Percentiles rank a stretch among this genome's conserved stretches.
Conservation (phyloP, 2,329 filamentous ascomycete species). For the Colletotrichum eremochloae region DNA sequence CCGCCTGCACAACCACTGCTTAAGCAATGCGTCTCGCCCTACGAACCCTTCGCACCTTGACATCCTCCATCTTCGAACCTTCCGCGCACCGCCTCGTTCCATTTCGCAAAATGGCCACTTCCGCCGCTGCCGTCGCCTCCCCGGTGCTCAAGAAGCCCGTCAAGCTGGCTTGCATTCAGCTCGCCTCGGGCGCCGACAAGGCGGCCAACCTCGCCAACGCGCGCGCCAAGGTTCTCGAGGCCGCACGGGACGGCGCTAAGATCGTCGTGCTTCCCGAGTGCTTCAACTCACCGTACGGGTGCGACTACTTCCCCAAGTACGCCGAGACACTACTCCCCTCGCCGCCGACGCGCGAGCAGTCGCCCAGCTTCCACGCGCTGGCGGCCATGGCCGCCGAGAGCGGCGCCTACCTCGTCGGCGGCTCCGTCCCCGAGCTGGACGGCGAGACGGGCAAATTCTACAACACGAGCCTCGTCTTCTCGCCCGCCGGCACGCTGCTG, state of each 20-base stretch:
- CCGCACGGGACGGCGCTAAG: constrained; percentile 80
- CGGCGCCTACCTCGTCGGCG: constrained; percentile 85
- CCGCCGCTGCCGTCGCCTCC: constrained; percentile 45
- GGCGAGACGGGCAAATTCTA: constrained; percentile 75
- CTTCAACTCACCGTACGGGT: constrained; percentile 98
- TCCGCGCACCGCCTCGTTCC: constrained; percentile 25
- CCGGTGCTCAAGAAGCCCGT: constrained; percentile 79
- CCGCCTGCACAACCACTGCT: not conserved
- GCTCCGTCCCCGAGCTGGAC: constrained; percentile 90
- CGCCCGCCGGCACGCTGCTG: constrained; percentile 82
- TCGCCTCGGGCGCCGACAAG: constrained; percentile 87
- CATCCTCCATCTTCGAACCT: not conserved
- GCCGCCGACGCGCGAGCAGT: constrained; percentile 76
- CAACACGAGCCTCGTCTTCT: constrained; percentile 91
- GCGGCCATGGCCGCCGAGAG: constrained; percentile 84
- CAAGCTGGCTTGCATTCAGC: constrained; percentile 85
- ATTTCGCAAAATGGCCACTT: constrained; percentile 44
- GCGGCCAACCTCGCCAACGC: constrained; percentile 85
- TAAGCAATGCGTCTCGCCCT: constrained; percentile 36
- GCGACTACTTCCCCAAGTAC: constrained; percentile 89
- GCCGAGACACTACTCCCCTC: constrained; percentile 87
- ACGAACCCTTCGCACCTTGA: constrained; percentile 20
- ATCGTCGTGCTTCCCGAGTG: constrained; percentile 96
- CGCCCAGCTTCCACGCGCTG: constrained; percentile 89
- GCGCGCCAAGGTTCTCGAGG: constrained; percentile 84